phyloP scores from a whole-genome alignment of 164 flowering plant genomes.

The Vitis riparia region DNA sequence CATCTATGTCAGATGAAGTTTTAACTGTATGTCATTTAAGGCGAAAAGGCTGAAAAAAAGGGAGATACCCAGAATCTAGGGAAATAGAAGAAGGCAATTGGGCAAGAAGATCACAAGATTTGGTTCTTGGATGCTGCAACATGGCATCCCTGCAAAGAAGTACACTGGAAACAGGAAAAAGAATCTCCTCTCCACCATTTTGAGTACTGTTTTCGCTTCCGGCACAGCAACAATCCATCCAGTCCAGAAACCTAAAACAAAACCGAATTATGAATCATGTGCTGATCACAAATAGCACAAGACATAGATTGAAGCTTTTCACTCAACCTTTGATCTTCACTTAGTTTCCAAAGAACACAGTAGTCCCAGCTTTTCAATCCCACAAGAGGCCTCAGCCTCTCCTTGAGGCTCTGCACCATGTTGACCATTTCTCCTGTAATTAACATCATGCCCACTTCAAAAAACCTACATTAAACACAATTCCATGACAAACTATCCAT shows the following conservation, averaged over 20 bases:
- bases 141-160: conserved; percentile 63
- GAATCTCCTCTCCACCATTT: conserved; percentile 39
- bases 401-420: conserved; percentile 42
- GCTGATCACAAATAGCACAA: not conserved
- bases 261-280: not conserved
- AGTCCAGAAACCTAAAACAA: conserved; percentile 54
- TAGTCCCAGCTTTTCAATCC: conserved; percentile 71
- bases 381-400: conserved; percentile 67
- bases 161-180: conserved; percentile 41
- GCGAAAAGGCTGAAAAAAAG: too few species aligned
- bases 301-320: not conserved
- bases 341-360: conserved; percentile 74
- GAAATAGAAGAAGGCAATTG: conserved; percentile 65
- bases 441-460: too few species aligned
- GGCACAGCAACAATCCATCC: conserved; percentile 75
- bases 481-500: not conserved
- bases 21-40: too few species aligned
- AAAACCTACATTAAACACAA: too few species aligned
- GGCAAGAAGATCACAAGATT: conserved; percentile 61
- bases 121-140: conserved; percentile 63
- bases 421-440: conserved; percentile 25
- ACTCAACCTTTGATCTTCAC: conserved; percentile 68
- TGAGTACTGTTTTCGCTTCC: conserved; percentile 41
- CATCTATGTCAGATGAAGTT: too few species aligned
- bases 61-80: conserved; percentile 61